phyloP scores from a whole-genome alignment of 352 stramenopile genomes.

The Globisporangium iwayamae region DNA sequence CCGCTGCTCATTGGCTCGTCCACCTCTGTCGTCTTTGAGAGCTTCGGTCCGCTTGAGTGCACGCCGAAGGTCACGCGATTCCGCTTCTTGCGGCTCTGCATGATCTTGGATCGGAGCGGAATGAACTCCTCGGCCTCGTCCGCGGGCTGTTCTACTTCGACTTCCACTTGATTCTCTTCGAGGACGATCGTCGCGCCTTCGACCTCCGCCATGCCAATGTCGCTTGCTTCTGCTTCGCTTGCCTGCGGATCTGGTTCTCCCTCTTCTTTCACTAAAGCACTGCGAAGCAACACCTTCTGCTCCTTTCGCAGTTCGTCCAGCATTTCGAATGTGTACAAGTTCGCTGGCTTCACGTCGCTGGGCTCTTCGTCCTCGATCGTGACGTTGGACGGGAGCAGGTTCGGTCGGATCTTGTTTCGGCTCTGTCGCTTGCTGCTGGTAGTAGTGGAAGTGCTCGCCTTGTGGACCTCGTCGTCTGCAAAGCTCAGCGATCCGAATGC shows the following conservation, averaged over 20 bases:
- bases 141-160: background rate
- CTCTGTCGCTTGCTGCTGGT: constrained; percentile 16
- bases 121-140: constrained; percentile 62
- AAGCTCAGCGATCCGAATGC: constrained; percentile 40
- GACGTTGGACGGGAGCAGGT: constrained; percentile 32
- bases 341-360: constrained; percentile 13
- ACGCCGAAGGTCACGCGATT: constrained; percentile 69
- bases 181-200: constrained; percentile 27
- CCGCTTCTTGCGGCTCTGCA: constrained; percentile 37
- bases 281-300: constrained; percentile 56
- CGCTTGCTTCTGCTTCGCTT: background rate
- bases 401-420: constrained; percentile 60
- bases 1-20: constrained; percentile 29
- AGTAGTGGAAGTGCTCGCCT: background rate
- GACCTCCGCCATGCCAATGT: constrained; percentile 25
- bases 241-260: background rate
- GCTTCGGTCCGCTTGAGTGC: constrained; percentile 17
- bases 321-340: constrained; percentile 55
- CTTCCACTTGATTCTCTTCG: constrained; percentile 11
- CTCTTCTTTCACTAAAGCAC: constrained; percentile 4
- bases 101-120: constrained; percentile 41
- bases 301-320: constrained; percentile 51
- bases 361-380: constrained; percentile 21
- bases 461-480: constrained; percentile 25
- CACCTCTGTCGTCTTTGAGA: constrained; percentile 42